Evolutionary conservation across 805 yeast genomes (phyloP).

Genomic region (Lipomyces sp.): DNA sequence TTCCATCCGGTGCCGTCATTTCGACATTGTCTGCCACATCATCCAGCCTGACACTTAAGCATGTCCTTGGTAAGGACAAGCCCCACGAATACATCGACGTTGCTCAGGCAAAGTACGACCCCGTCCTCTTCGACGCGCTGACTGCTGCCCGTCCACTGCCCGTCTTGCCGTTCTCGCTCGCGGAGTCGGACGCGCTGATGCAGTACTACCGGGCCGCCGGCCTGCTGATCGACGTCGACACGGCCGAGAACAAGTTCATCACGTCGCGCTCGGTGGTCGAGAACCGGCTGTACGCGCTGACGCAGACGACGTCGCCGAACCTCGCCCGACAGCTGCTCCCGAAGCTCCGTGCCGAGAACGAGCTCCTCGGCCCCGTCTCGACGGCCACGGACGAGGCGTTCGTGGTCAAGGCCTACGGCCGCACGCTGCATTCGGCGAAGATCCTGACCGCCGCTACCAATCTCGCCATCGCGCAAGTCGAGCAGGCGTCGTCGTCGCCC

Average conservation of each 20-base stretch:
- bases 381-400: not conserved
- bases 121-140: conserved; percentile 2
- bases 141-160: not conserved
- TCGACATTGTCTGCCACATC: conserved; percentile 15
- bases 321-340: conserved; percentile 3
- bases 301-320: not conserved
- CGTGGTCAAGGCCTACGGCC: not conserved
- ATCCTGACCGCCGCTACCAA: conserved; percentile 3
- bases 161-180: conserved; percentile 9
- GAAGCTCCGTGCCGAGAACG: not conserved
- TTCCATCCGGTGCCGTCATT: conserved; percentile 11
- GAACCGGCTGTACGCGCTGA: conserved; percentile 10
- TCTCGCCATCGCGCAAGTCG: not conserved
- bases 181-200: conserved; percentile 19
- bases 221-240: conserved; percentile 2
- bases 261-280: conserved; percentile 8
- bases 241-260: conserved; percentile 1
- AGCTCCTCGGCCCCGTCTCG: conserved; percentile 1
- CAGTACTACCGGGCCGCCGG: conserved; percentile 18
- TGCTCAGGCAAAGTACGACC: conserved; percentile 8
- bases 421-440: conserved; percentile 8
- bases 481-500: not conserved
- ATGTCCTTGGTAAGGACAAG: conserved; percentile 2
- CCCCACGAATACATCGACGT: conserved; percentile 10
- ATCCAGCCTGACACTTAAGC: conserved; percentile 5